phyloP scores from a whole-genome alignment of 2,329 filamentous ascomycete species.

The Pseudogymnoascus verrucosus region DNA sequence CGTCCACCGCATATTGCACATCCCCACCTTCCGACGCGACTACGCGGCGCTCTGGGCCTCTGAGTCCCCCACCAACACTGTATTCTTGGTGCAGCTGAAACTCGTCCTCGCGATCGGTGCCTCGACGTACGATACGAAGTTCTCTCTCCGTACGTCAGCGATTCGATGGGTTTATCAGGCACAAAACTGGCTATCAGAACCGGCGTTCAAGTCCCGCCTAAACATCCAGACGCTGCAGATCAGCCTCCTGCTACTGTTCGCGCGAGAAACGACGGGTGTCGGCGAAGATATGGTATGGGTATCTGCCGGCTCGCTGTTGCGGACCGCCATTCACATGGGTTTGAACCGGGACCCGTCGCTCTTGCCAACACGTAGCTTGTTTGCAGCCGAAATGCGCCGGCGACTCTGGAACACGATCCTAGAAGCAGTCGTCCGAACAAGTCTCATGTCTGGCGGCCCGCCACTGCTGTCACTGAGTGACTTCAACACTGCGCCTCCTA shows the following conservation, averaged over 20 bases:
- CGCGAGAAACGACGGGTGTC: conserved; percentile 32
- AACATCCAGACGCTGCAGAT: conserved; percentile 44
- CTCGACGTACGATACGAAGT: conserved; percentile 40
- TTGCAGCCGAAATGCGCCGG: conserved; percentile 39
- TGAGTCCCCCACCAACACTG: conserved; percentile 26
- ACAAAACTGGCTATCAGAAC: conserved; percentile 45
- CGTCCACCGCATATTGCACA: conserved; percentile 42
- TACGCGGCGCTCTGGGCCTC: conserved; percentile 44
- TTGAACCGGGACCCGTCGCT: conserved; percentile 40
- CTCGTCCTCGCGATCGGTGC: conserved; percentile 51
- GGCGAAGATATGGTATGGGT: conserved; percentile 43
- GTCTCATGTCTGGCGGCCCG: conserved; percentile 38
- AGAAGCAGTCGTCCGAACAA: conserved; percentile 39
- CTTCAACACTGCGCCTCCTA: conserved; percentile 41
- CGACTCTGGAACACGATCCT: conserved; percentile 46
- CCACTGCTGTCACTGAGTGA: conserved; percentile 37
- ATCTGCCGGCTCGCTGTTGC: conserved; percentile 36
- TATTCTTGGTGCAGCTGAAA: conserved; percentile 49
- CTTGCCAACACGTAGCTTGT: conserved; percentile 28
- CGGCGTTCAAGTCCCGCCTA: conserved; percentile 44
- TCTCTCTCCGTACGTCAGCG: conserved; percentile 41
- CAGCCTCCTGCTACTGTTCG: conserved; percentile 36
- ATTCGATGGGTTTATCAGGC: conserved; percentile 51
- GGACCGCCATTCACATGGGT: conserved; percentile 42
- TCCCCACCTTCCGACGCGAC: conserved; percentile 40